A percentile compares a stretch with the other conserved stretches of the same genome.
Evolutionary conservation across 2,329 filamentous ascomycete genomes (phyloP).

Genomic region (Sordariomycetes sp.): DNA sequence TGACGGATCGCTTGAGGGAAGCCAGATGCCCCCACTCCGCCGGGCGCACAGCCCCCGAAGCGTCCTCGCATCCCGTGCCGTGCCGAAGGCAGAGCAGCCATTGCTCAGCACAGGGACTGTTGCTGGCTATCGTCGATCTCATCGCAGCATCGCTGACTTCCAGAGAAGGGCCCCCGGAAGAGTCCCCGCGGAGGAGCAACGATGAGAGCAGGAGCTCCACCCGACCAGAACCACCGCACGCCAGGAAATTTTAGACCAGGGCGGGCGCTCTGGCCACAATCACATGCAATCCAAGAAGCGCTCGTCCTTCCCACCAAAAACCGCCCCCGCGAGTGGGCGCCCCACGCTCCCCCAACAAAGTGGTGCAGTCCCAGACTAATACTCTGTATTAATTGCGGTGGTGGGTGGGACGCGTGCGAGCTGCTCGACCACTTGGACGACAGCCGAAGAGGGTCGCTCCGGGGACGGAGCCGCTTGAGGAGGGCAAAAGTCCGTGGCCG

Average conservation of each 20-base stretch:
- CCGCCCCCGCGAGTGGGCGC: not conserved
- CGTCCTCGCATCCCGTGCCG: not conserved
- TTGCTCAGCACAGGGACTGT: too few relatives aligned
- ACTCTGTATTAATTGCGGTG: not conserved
- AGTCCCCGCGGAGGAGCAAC: too few relatives aligned
- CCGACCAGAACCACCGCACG: not conserved
- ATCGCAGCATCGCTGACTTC: too few relatives aligned
- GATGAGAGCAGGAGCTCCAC: too few relatives aligned
- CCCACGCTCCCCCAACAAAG: not conserved
- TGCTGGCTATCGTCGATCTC: too few relatives aligned
- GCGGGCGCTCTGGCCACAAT: not conserved
- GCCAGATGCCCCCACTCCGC: not conserved
- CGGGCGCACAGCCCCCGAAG: not conserved
- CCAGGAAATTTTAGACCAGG: not conserved
- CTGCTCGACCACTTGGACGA: not conserved
- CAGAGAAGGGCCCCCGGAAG: too few relatives aligned
- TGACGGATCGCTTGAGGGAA: not conserved
- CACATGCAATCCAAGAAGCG: not conserved
- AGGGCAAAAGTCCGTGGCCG: not conserved
- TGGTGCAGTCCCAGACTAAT: too few relatives aligned
- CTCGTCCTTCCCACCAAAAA: not conserved
- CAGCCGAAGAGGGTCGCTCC: not conserved
- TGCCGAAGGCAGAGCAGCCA: not conserved
- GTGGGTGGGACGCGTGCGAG: not conserved
- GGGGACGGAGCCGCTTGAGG: not conserved